Percentiles rank a stretch among this genome's conserved stretches.
phyloP scores from a whole-genome alignment of 176 grass and related monocot species.

The Avena sativa region DNA sequence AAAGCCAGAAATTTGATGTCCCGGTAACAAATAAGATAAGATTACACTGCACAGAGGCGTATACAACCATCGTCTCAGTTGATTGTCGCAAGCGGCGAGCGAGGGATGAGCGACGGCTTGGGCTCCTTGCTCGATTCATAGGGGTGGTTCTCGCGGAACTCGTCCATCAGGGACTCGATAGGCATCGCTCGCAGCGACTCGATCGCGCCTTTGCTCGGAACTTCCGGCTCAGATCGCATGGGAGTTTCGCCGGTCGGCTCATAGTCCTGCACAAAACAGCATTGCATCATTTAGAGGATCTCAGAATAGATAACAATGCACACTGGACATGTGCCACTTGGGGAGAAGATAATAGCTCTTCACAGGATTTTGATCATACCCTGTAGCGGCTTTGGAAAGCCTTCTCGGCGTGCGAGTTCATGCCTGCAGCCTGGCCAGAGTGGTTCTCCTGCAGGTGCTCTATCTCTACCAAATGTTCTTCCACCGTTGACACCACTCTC shows the following conservation, averaged over 20 bases:
- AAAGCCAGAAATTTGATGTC: constrained; percentile 30
- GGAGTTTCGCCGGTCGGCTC: constrained; percentile 84
- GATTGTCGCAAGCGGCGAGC: constrained; percentile 79
- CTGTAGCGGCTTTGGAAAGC: constrained; percentile 68
- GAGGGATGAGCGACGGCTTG: constrained; percentile 72
- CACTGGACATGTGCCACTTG: not conserved
- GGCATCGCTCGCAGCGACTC: constrained; percentile 93
- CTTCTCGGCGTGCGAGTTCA: constrained; percentile 68
- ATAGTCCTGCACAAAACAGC: constrained; percentile 63
- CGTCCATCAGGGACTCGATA: constrained; percentile 68
- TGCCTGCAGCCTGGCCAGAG: constrained; percentile 50
- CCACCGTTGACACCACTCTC: constrained; percentile 60
- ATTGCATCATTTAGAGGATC: not conserved
- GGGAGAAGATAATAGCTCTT: not conserved
- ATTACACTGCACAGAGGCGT: constrained; percentile 49
- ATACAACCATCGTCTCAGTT: constrained; percentile 47
- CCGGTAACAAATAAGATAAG: constrained; percentile 32
- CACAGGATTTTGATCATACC: constrained; percentile 37
- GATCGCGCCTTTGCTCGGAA: constrained; percentile 80
- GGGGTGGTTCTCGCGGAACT: constrained; percentile 92
- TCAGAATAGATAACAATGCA: not conserved
- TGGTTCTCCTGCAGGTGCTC: constrained; percentile 62
- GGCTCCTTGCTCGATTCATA: constrained; percentile 74
- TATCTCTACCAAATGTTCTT: constrained; percentile 56
- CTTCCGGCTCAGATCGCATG: constrained; percentile 57